phyloP scores from a whole-genome alignment of 2,329 filamentous ascomycete genomes.

The Fusarium coffeatum region DNA sequence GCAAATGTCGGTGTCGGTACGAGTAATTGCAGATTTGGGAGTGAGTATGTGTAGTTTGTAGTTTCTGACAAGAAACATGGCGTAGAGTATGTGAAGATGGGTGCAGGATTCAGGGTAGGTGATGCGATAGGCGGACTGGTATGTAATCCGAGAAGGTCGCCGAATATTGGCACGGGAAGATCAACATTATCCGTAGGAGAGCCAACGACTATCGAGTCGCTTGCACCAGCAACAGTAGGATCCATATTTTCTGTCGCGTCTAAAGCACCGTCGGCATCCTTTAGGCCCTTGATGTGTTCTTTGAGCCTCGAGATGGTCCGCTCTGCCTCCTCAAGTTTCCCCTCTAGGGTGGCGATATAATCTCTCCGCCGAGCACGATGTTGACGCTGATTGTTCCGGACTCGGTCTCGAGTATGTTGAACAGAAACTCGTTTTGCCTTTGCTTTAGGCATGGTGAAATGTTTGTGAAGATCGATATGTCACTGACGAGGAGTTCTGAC shows the following conservation, averaged over 20 bases:
- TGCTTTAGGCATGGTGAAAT: background rate
- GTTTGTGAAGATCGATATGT: background rate
- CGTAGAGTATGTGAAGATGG: rapidly evolving
- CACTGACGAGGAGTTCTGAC: background rate
- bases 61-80: background rate
- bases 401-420: background rate
- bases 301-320: background rate
- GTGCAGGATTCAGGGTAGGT: rapidly evolving
- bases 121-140: too few relatives aligned
- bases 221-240: too few relatives aligned
- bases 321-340: background rate
- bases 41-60: rapidly evolving
- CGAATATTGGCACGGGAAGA: rapidly evolving
- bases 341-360: background rate
- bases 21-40: background rate
- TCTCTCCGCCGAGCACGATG: slow-evolving; percentile 4
- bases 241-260: too few relatives aligned
- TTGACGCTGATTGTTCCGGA: background rate
- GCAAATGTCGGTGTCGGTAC: too few relatives aligned
- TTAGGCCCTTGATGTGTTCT: background rate
- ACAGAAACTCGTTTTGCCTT: background rate
- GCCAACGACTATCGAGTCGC: too few relatives aligned
- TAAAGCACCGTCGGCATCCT: background rate
- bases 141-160: too few relatives aligned
- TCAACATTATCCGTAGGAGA: rapidly evolving